These are phyloP conservation scores for Cenococcum geophilum DNA, from an alignment of 495 filamentous ascomycete species.

Conservation along the genomic window DNA sequence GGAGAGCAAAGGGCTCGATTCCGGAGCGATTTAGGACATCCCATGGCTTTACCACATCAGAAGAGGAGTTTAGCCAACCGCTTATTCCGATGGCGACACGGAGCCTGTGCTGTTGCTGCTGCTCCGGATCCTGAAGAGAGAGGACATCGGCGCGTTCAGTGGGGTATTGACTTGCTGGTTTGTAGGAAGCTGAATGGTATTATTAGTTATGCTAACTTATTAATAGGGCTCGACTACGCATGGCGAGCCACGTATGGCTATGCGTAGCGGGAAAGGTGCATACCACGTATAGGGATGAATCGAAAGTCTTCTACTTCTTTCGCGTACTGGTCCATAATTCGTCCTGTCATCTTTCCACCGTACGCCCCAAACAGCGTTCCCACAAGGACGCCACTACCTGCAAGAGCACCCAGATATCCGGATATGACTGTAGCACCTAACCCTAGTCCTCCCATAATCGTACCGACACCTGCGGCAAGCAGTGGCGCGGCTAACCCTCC, in stretches of 20 bases:
- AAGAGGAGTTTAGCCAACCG: constrained; percentile 29
- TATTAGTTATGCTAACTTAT: background rate
- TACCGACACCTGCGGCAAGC: constrained; percentile 74
- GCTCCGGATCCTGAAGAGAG: constrained; percentile 16
- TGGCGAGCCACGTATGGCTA: background rate
- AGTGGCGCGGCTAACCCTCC: constrained; percentile 77
- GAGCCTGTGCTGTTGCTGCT: constrained; percentile 29
- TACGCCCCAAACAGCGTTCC: constrained; percentile 34
- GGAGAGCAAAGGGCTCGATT: constrained; percentile 32
- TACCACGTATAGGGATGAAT: constrained; percentile 30
- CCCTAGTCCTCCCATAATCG: constrained; percentile 73
- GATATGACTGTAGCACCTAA: constrained; percentile 70
- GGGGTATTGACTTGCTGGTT: constrained; percentile 12
- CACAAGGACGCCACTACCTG: constrained; percentile 29
- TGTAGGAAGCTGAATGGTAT: constrained; percentile 12
- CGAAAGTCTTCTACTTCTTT: constrained; percentile 32
- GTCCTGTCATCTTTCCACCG: constrained; percentile 34
- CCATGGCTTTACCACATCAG: constrained; percentile 32
- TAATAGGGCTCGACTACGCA: background rate
- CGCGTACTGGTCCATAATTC: constrained; percentile 30
- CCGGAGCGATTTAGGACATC: constrained; percentile 21
- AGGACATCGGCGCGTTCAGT: constrained; percentile 22
- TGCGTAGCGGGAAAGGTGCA: background rate
- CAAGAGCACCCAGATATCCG: constrained; percentile 28
- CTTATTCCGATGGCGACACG: constrained; percentile 32